Base-by-base conservation (phyloP, 495 filamentous ascomycete species). In the Neurospora tetraspora region DNA sequence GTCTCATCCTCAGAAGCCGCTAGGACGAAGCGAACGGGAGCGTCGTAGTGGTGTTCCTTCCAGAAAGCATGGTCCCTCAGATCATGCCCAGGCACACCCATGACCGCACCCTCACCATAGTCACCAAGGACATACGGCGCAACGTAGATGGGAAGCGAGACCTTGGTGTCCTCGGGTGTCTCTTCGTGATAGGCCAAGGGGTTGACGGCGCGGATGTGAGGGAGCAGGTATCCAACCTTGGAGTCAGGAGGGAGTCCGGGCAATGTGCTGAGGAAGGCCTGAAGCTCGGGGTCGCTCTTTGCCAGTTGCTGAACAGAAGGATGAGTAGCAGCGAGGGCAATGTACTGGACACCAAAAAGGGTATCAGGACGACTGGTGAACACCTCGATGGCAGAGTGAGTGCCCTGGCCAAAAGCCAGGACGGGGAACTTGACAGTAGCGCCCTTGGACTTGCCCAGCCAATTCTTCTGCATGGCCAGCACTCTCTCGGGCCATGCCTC, bases 31-130 rank as follows among this genome's bases (percentile, higher is more conserved):
- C 87, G 76, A 70, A 92, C 76, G 68, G 84, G 76, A 77, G 86
- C 75, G 75, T 87, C 78, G 76, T 80, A 78, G 31, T 80, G 80
- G 73, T 96, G 93, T 53, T 89, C 83, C 71, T 86, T 89, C 91
- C 92, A 97, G 76, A 97, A 97, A 6, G 86, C 84, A 80, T 91
- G 83, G 75, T 97, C 94, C 42, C 92, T 86, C 1, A 83, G 77
- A 78, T 97, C 94, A 73, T 97, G 93, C 3, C 90, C 94, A 0
- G 94, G 94, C 31, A 97, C 94, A 45, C 93, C 94, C 94, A 97
- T 97, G 7, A 97, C 91, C 6, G 93, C 93, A 2, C 93, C 93
- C 70, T 91, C 90, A n/a, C 93, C 94, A 74, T 96, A 96, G 72
- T 94, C 92, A 38, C 90, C 90, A 6, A 95, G 83, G n/a, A 97